Percentiles rank a stretch among this genome's conserved stretches.
phyloP scores from a whole-genome alignment of 768 basidiomycete genomes.

The Leccinum disarticulatum region DNA sequence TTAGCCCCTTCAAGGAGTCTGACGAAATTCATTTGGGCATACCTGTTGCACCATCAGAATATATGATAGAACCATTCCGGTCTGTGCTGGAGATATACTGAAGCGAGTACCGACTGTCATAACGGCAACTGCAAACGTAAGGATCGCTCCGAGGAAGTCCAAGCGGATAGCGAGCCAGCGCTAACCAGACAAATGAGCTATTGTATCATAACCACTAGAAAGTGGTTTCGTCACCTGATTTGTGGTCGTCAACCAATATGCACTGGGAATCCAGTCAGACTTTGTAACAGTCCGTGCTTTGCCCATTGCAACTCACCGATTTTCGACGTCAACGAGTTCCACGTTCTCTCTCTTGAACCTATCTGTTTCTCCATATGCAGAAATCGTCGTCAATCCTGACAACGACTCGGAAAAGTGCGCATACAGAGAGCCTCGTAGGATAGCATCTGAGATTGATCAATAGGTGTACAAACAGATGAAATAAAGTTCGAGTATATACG shows the following conservation, averaged over 20 bases:
- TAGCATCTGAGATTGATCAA: slow-evolving; percentile 52
- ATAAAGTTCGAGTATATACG: slow-evolving; percentile 1
- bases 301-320: slow-evolving; percentile 45
- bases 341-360: slow-evolving; percentile 79
- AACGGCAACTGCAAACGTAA: slow-evolving; percentile 79
- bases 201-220: background rate
- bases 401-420: slow-evolving; percentile 92
- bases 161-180: slow-evolving; percentile 88
- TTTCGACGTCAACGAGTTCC: slow-evolving; percentile 78
- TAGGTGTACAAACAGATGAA: background rate
- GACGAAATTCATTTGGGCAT: slow-evolving; percentile 19
- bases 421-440: slow-evolving; percentile 85
- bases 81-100: slow-evolving; percentile 76
- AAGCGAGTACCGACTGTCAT: slow-evolving; percentile 75
- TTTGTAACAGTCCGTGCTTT: background rate
- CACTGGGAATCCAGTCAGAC: slow-evolving; percentile 35
- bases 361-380: slow-evolving; percentile 78
- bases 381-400: slow-evolving; percentile 82
- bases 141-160: slow-evolving; percentile 71
- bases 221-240: slow-evolving; percentile 57
- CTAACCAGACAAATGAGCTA: slow-evolving; percentile 27
- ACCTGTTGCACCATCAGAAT: slow-evolving; percentile 79
- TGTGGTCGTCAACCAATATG: slow-evolving; percentile 83
- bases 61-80: slow-evolving; percentile 74
- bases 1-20: slow-evolving; percentile 1